Base-by-base conservation (phyloP, 768 basidiomycete species). In the Holtermanniella nyarrowii region DNA sequence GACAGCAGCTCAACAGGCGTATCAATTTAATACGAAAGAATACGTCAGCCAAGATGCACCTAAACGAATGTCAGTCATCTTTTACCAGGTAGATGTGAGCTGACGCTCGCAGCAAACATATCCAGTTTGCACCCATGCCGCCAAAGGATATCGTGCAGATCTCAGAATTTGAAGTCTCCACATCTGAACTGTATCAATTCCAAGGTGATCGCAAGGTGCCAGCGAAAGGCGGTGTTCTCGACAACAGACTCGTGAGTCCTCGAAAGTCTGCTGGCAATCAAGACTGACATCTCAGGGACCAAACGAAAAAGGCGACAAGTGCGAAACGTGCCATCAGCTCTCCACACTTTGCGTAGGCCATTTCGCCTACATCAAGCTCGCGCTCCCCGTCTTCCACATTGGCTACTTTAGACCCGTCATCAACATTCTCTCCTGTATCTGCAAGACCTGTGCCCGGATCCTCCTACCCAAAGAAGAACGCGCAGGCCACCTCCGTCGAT, bases 381-480 rank as follows among this genome's bases (percentile, higher is more conserved):
- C 85, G 26, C 82, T 99, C 18, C 95, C 95, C 0, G 91, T 97
- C 18, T 99, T 97, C 71, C 95, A 99, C 69, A 88, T 97, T 51
- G 95, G 95, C 5, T 99, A 88, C 73, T 97, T 99, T 76, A 87
- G 90, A 69, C 90, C 96, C 60, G 88, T 85, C 16, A 88, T 97
- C 53, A 79, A 80, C 22, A 85, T 97, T 57, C 78, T 97, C 1
- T 95, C 97, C 67, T 85, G 86, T 60, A 90, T 97, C 58, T 99
- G 95, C 79, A 99, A 99, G 76, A 87, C 86, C 23, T 99, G 95
- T 64, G 88, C 95, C 0, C 82, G 87, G 45, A 86, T 97, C 13
- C 76, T 99, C 20, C 77, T 99, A 2, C 83, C 86, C 49, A 89
- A 91, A 67, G 77, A 83, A 0, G 88, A 96, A 56, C 80, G 93